A percentile compares a stretch with the other conserved stretches of the same genome.
Evolutionary conservation across 257 asterid species (phyloP).

Genomic region (Rehmannia glutinosa): DNA sequence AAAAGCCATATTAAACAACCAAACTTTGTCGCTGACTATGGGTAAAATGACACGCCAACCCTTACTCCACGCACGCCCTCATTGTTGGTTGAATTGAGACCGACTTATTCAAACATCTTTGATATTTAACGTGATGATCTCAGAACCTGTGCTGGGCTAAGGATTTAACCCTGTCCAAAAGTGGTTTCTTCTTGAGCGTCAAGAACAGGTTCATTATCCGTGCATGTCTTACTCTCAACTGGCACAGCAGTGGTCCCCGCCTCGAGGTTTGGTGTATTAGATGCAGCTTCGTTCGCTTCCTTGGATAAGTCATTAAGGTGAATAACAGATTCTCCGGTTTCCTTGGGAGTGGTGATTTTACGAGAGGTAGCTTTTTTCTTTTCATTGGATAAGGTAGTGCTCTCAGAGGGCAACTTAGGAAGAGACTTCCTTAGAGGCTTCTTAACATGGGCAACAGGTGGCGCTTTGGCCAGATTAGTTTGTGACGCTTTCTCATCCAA

Average conservation of each 20-base stretch:
- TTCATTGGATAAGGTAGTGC: constrained; percentile 44
- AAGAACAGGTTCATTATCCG: constrained; percentile 13
- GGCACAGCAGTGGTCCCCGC: constrained; percentile 16
- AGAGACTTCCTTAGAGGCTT: constrained; percentile 71
- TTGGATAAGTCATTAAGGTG: constrained; percentile 26
- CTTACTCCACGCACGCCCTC: constrained; percentile 33
- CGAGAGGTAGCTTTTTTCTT: constrained; percentile 38
- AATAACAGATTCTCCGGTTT: constrained; percentile 25
- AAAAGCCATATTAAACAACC: constrained; percentile 33
- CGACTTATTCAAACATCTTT: constrained; percentile 34
- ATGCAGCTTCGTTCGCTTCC: constrained; percentile 28
- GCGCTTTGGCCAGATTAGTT: constrained; percentile 39
- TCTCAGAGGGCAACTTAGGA: constrained; percentile 82
- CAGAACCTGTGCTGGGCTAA: constrained; percentile 20
- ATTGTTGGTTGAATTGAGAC: constrained; percentile 20
- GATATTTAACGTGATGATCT: constrained; percentile 23
- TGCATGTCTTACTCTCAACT: constrained; percentile 19
- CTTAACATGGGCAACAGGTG: constrained; percentile 43
- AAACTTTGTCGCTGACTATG: constrained; percentile 32
- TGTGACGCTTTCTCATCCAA: constrained; percentile 61
- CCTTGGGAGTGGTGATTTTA: constrained; percentile 37
- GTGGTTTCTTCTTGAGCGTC: constrained; percentile 33
- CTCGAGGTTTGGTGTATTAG: constrained; percentile 16
- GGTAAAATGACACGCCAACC: constrained; percentile 32
- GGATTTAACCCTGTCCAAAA: no score